Base-by-base conservation (phyloP, 169 alveolate species). In the Besnoitia besnoiti region DNA sequence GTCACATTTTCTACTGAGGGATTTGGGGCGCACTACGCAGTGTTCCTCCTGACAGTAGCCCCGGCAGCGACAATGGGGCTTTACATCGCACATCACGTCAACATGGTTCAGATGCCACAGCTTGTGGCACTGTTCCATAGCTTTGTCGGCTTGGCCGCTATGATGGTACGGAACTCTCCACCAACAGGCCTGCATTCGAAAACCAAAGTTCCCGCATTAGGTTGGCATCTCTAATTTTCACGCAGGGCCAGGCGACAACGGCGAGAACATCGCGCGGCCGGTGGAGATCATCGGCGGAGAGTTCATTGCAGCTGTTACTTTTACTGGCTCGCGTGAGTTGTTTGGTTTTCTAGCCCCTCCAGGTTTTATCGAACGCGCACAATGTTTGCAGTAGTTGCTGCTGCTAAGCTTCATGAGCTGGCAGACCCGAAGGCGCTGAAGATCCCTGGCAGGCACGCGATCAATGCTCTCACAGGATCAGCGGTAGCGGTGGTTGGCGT, bases 91-190 rank as follows among this genome's bases (percentile, higher is more conserved):
- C 85, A 89, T 30, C 47, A 50, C 14, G 93, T 93, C 8, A 85
- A 85, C 75, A 93, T 90, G 93, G 85, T 91, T 3, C 92, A 93
- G 59, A 93, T 97, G 96, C 99, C 99, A 55, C 98, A 97, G 93
- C 93, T 97, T 89, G 99, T 98, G 85, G 99, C 99, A 33, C 96
- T 97, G 67, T 98, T 98, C 96, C 99, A 98, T 92, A 94, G 98
- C 85, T 97, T 98, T 85, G 99, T 98, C 84, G 99, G 99, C 42
- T 92, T 98, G 75, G 99, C 99, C 47, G 99, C 99, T 39, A 97
- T 97, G 61, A 75, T 97, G 85, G 98, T 98, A 19, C 96, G 98
- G 92, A 95, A 88, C 96, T 87, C 30, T 62, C 79, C 12, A 39
- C 37, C 50, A 3, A 50, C 19, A 21, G 0, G 39, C 82, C n/a